Conservation (phyloP, 1,139 yeast species). For the Hyphopichia fennica region DNA sequence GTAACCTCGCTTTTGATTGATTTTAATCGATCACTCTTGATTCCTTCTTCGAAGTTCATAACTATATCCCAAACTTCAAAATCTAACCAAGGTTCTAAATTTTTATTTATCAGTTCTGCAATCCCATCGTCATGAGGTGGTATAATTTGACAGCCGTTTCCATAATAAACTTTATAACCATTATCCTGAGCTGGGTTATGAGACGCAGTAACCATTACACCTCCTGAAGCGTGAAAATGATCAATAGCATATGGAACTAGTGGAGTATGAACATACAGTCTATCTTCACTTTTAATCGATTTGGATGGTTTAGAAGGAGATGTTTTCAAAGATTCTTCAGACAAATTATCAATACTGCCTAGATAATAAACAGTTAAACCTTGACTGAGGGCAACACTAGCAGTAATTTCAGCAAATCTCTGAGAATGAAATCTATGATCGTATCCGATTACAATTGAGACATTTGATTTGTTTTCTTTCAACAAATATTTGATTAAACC, state of each 20-base stretch:
- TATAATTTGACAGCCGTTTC: conserved; percentile 92
- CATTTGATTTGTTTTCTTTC: conserved; percentile 8
- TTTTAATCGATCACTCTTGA: conserved; percentile 18
- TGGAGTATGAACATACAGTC: conserved; percentile 71
- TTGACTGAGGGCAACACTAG: conserved; percentile 65
- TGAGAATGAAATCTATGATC: conserved; percentile 86
- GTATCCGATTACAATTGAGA: conserved; percentile 76
- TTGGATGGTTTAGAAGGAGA: conserved; percentile 8
- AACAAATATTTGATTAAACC: conserved; percentile 71
- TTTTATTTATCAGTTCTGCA: conserved; percentile 59
- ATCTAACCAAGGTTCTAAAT: conserved; percentile 59
- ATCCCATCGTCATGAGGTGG: conserved; percentile 85
- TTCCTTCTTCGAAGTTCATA: conserved; percentile 27
- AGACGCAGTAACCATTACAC: conserved; percentile 95
- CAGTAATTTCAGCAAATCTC: conserved; percentile 77
- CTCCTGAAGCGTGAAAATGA: conserved; percentile 62
- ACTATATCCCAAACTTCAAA: conserved; percentile 47
- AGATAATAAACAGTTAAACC: conserved; percentile 72
- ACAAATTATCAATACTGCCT: conserved; percentile 36
- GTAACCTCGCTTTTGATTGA: conserved; percentile 33
- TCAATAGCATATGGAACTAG: conserved; percentile 88
- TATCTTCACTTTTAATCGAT: conserved; percentile 11
- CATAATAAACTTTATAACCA: conserved; percentile 93
- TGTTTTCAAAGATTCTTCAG: conserved; percentile 26
- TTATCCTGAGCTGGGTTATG: conserved; percentile 94